These are phyloP conservation scores for Sparassis latifolia DNA, from an alignment of 1,284 basidiomycete genomes.

Conservation along the genomic window DNA sequence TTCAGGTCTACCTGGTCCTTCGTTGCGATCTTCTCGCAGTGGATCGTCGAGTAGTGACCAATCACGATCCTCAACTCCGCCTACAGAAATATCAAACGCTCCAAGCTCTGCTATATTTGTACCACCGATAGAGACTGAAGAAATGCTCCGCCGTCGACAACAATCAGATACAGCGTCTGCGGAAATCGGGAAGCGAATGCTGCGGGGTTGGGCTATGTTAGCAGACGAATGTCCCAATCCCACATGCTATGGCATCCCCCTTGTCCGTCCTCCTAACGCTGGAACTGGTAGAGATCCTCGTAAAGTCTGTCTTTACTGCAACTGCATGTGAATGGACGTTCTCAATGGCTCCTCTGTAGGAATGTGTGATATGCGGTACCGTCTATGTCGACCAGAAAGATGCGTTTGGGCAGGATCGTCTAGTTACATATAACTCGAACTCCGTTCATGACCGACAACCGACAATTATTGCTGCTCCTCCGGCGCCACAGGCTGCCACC, in stretches of 20 bases:
- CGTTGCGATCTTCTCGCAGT: constrained; percentile 34
- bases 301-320: constrained; percentile 39
- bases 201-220: constrained; percentile 82
- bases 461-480: too few relatives aligned
- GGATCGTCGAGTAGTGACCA: constrained; percentile 39
- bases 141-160: constrained; percentile 57
- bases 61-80: constrained; percentile 65
- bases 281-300: constrained; percentile 53
- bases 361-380: constrained; percentile 70
- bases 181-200: constrained; percentile 67
- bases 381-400: constrained; percentile 53
- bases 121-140: constrained; percentile 55
- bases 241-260: constrained; percentile 64
- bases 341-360: constrained; percentile 33
- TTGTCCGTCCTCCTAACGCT: constrained; percentile 65
- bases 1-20: background rate
- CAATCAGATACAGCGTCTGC: constrained; percentile 75
- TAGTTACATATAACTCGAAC: constrained; percentile 30
- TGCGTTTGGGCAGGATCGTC: constrained; percentile 40
- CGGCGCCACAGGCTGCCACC: too few relatives aligned
- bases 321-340: background rate
- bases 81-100: constrained; percentile 60
- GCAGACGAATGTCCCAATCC: constrained; percentile 71
- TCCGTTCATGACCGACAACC: too few relatives aligned
- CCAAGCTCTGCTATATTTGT: constrained; percentile 56